phyloP scores from a whole-genome alignment of 176 grass and related monocot genomes.

The Pharus latifolius region DNA sequence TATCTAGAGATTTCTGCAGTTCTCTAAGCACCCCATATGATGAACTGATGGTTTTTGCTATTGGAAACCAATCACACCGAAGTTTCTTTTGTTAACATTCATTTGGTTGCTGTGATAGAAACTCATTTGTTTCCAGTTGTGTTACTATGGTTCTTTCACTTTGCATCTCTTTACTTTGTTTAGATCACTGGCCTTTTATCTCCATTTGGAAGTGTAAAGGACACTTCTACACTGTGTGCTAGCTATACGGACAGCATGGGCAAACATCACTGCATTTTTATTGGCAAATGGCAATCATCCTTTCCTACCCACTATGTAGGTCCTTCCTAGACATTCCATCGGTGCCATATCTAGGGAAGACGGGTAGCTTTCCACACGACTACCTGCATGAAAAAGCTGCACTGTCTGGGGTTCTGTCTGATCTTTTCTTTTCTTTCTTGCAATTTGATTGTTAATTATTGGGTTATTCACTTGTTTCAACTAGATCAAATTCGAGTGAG shows the following conservation, averaged over 20 bases:
- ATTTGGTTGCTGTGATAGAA: neutral
- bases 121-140: slow-evolving; percentile 1
- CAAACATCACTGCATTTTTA: neutral
- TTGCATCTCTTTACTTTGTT: slow-evolving; percentile 6
- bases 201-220: slow-evolving; percentile 18
- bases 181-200: neutral
- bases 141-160: slow-evolving; percentile 16
- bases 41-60: too few species aligned
- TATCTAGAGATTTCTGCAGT: neutral
- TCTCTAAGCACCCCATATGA: neutral
- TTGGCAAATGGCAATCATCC: neutral
- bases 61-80: neutral
- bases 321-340: neutral
- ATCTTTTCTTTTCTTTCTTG: neutral
- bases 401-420: neutral
- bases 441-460: neutral
- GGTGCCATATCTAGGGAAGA: neutral
- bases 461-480: too few species aligned
- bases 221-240: neutral
- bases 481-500: too few species aligned
- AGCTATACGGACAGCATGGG: neutral
- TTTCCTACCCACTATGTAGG: neutral
- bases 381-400: neutral
- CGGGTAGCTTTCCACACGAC: neutral
- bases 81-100: neutral